These are phyloP conservation scores for Lophium mytilinum DNA, from an alignment of 495 filamentous ascomycete species.

Conservation along the genomic window DNA sequence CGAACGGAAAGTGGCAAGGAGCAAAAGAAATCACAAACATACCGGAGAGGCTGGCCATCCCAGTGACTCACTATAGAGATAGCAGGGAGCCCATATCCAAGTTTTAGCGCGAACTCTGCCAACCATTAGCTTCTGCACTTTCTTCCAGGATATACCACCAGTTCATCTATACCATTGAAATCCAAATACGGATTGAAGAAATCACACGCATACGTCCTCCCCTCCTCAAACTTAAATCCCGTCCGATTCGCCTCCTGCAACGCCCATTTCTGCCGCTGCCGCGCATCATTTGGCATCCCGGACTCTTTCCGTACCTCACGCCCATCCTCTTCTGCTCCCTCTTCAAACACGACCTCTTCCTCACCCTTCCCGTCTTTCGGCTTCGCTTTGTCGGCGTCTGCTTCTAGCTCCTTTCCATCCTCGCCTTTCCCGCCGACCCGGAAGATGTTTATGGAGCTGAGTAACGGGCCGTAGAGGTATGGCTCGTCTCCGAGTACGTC, in stretches of 20 bases:
- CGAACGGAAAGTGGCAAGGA: background rate
- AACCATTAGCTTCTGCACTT: too few relatives aligned
- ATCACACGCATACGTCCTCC: slow-evolving; percentile 61
- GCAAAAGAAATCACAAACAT: slow-evolving; percentile 10
- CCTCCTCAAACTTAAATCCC: slow-evolving; percentile 48
- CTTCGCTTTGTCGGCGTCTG: slow-evolving; percentile 7
- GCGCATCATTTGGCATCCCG: slow-evolving; percentile 23
- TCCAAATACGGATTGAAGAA: slow-evolving; percentile 88
- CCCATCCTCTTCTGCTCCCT: slow-evolving; percentile 60
- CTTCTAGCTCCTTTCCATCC: background rate
- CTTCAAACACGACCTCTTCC: slow-evolving; percentile 47
- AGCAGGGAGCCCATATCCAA: slow-evolving; percentile 76
- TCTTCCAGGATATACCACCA: too few relatives aligned
- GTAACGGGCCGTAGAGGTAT: slow-evolving; percentile 67
- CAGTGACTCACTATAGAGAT: slow-evolving; percentile 76
- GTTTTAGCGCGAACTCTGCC: slow-evolving; percentile 61
- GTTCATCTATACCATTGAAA: slow-evolving; percentile 49
- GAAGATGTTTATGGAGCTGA: slow-evolving; percentile 66
- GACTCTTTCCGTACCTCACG: slow-evolving; percentile 31
- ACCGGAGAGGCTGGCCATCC: slow-evolving; percentile 55
- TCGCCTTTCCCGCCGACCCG: slow-evolving; percentile 47
- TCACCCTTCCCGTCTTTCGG: slow-evolving; percentile 13
- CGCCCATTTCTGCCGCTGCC: slow-evolving; percentile 30
- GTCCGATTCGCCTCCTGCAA: slow-evolving; percentile 33
- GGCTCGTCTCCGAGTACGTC: slow-evolving; percentile 79